Base-by-base conservation (phyloP, 495 filamentous ascomycete genomes). In the Melanomma pulvis-pyrius region DNA sequence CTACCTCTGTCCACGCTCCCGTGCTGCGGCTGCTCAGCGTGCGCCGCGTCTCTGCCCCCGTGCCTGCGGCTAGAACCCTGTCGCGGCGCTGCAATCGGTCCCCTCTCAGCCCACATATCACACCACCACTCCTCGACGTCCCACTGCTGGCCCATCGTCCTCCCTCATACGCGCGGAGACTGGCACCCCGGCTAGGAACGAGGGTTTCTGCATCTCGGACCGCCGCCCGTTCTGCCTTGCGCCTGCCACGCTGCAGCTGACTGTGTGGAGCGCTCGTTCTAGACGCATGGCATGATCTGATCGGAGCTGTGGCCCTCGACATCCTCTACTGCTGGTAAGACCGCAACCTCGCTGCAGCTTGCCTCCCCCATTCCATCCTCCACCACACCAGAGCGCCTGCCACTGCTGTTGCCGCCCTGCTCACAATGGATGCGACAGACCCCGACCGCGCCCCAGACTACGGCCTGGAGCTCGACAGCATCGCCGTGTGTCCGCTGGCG, bases 401-500 rank as follows among this genome's bases (percentile, higher is more conserved):
- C 30, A 1, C 41, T 24, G 30, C 15, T 41, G 54, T 59, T 39
- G 56, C 39, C 36, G 55, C 44, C 3, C 36, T 51, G 53, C 49
- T 9, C 56, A 26, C 29, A 13, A n/a, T 13, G 61, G 62, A 46
- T 25, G 13, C 57, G 25, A 61, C 22, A 21, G 28, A 49, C 13
- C 52, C 65, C 64, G 41, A 69, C 66, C 13, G 17, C 26, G 19
- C 32, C 49, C 61, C 36, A 68, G 71, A 69, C 60, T 61, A 73
- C 53, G 59, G 28, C n/a, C 58, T 73, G 1, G 71, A 71, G 29
- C 54, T 73, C 32, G 71, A 73, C 47, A 52, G 47, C 29, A 58
- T 71, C 56, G 71, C 71, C 61, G 71, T 73, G 69, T 32, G 71
- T 73, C 49, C 30, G 51, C 15, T 7, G 41, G 24, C 19, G 17